A percentile compares a stretch with the other conserved stretches of the same genome.
Conservation (phyloP, 345 rosid genomes). For the Moricandia moricandioides region DNA sequence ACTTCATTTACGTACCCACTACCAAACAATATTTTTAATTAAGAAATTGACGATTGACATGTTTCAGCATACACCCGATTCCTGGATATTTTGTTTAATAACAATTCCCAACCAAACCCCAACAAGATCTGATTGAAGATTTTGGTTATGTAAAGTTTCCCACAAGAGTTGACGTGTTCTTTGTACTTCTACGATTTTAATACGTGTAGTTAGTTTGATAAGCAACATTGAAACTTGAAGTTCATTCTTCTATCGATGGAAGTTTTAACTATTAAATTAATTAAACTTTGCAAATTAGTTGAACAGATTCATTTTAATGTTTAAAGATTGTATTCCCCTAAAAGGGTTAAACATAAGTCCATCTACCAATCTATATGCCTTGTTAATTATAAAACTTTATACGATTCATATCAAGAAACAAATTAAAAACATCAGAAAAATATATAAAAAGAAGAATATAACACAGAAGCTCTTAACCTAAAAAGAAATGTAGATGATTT, state of each 20-base stretch:
- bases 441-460: neutral
- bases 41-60: constrained; percentile 16
- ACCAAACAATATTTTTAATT: constrained; percentile 31
- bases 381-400: neutral
- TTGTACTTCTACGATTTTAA: constrained; percentile 13
- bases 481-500: neutral
- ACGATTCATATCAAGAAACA: neutral
- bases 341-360: neutral
- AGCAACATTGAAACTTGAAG: constrained; percentile 26
- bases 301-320: constrained; percentile 11
- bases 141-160: constrained; percentile 15
- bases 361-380: constrained; percentile 19
- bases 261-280: neutral
- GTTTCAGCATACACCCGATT: constrained; percentile 7
- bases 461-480: neutral
- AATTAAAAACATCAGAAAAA: neutral
- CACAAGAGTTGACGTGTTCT: constrained; percentile 30
- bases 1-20: constrained; percentile 21
- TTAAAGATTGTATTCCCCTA: neutral
- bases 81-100: neutral
- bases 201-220: constrained; percentile 30
- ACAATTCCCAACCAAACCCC: constrained; percentile 31
- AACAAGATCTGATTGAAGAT: constrained; percentile 13
- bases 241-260: constrained; percentile 1
- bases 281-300: constrained; percentile 3